These are phyloP conservation scores for Alternaria novae-zelandiae DNA, from an alignment of 2,329 filamentous ascomycete genomes.

Conservation along the genomic window DNA sequence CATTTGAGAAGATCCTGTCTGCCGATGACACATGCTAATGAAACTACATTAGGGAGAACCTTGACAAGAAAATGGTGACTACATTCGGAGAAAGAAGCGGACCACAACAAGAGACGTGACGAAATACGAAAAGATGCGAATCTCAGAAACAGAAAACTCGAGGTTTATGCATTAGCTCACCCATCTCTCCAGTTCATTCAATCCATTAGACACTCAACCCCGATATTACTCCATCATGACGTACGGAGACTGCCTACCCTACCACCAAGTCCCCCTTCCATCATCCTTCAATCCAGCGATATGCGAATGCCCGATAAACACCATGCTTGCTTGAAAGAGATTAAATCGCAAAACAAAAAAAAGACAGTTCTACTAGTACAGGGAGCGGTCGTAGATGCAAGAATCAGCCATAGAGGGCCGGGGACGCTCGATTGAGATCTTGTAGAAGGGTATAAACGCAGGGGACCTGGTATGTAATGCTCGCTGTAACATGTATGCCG, in stretches of 20 bases:
- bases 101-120: neutral
- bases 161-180: neutral
- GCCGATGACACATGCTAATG: neutral
- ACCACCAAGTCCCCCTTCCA: neutral
- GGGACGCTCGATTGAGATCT: conserved; percentile 7
- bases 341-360: neutral
- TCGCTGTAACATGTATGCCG: conserved; percentile 10
- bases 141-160: neutral
- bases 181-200: neutral
- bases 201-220: conserved; percentile 1
- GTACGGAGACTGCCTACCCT: neutral
- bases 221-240: neutral
- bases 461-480: conserved; percentile 7
- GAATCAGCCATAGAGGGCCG: neutral
- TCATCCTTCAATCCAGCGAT: neutral
- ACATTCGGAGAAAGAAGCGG: neutral
- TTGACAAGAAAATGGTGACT: neutral
- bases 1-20: neutral
- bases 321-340: conserved; percentile 14
- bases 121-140: neutral
- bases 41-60: neutral
- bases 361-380: conserved; percentile 17
- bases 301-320: conserved; percentile 14
- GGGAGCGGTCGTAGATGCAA: conserved; percentile 6
- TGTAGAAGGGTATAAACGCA: conserved; percentile 14